A percentile compares a stretch with the other conserved stretches of the same genome.
phyloP scores from a whole-genome alignment of 2,329 filamentous ascomycete genomes.

The Fusarium duplospermum region DNA sequence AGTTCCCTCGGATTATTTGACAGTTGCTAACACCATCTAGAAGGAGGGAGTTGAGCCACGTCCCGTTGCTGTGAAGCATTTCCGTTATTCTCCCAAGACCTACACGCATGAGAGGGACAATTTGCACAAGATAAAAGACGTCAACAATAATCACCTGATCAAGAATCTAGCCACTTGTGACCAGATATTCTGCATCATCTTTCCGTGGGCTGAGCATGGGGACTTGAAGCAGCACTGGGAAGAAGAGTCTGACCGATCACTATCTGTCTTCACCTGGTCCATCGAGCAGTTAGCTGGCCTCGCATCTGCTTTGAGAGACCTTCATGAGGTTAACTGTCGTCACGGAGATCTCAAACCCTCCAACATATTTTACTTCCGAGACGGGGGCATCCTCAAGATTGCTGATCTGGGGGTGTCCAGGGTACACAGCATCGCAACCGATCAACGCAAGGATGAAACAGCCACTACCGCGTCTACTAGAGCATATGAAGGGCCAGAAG shows the following conservation, averaged over 20 bases:
- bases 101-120: background rate
- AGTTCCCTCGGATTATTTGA: fast-evolving
- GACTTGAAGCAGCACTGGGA: background rate
- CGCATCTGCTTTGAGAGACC: background rate
- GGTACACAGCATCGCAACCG: background rate
- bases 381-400: background rate
- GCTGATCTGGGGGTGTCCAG: background rate
- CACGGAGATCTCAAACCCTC: background rate
- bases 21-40: background rate
- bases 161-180: background rate
- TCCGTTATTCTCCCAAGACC: background rate
- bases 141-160: background rate
- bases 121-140: background rate
- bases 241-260: background rate
- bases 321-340: background rate
- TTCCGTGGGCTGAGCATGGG: background rate
- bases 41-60: background rate
- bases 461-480: background rate
- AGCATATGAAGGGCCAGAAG: background rate
- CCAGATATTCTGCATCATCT: background rate
- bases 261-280: background rate
- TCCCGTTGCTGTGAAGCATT: background rate
- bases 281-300: background rate
- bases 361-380: background rate
- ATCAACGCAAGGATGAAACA: background rate